A percentile compares a stretch with the other conserved stretches of the same genome.
Evolutionary conservation across 768 basidiomycete species (phyloP).

Genomic region (Collybia sordida): DNA sequence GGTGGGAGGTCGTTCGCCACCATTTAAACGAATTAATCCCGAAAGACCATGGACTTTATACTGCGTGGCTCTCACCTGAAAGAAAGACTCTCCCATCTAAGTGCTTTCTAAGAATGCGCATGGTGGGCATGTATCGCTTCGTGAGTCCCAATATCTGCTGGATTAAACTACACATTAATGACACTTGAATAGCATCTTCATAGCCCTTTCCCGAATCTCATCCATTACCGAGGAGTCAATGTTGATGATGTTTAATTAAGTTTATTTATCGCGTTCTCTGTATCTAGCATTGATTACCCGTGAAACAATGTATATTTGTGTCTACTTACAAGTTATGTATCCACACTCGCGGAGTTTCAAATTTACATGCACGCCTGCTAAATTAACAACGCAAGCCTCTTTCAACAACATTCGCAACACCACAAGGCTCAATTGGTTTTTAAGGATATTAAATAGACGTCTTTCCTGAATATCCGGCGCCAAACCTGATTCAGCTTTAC

Average conservation of each 20-base stretch:
- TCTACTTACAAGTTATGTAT: not conserved
- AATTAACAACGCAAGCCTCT: not conserved
- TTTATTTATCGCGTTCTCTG: not conserved
- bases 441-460: not conserved
- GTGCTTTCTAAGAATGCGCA: conserved; percentile 58
- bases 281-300: not conserved
- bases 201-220: conserved; percentile 53
- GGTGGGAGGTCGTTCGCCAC: conserved; percentile 50
- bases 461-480: not conserved
- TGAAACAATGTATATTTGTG: not conserved
- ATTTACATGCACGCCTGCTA: not conserved
- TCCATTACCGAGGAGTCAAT: conserved; percentile 44
- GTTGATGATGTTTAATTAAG: not conserved
- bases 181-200: conserved; percentile 43
- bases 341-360: conserved; percentile 1
- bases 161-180: not conserved
- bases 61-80: conserved; percentile 50
- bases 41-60: conserved; percentile 41
- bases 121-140: conserved; percentile 54
- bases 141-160: conserved; percentile 30
- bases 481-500: not conserved
- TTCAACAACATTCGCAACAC: not conserved
- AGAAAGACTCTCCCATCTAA: conserved; percentile 50
- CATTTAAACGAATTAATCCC: conserved; percentile 46
- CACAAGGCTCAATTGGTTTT: too few species aligned